Evolutionary conservation across 1,284 basidiomycete genomes (phyloP).

Genomic region (Farysia itapuensis): DNA sequence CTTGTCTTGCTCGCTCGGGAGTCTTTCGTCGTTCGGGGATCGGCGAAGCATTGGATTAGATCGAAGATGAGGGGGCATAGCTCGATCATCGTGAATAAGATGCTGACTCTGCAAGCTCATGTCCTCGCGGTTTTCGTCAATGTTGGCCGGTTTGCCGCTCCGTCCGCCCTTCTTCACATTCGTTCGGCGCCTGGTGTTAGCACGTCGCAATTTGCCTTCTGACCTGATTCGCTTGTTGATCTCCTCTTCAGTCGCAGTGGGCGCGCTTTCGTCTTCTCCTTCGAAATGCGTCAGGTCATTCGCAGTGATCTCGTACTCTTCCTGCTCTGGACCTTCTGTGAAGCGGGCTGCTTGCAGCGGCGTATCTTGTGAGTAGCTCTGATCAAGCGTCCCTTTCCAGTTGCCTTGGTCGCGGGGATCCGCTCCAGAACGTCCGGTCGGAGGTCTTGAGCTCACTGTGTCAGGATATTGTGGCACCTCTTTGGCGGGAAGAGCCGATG

Average conservation of each 20-base stretch:
- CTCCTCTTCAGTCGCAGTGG: constrained; percentile 68
- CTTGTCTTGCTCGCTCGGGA: neutral
- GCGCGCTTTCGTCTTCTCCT: constrained; percentile 69
- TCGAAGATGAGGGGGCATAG: neutral
- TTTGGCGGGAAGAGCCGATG: constrained; percentile 11
- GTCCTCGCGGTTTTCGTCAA: constrained; percentile 15
- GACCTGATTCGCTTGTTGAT: constrained; percentile 69
- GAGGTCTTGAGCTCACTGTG: constrained; percentile 7
- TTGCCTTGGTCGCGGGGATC: neutral
- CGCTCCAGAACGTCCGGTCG: too few relatives aligned
- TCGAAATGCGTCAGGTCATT: constrained; percentile 79
- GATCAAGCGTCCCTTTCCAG: neutral
- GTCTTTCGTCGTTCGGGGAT: neutral
- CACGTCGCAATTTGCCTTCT: constrained; percentile 71
- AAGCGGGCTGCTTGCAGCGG: constrained; percentile 29
- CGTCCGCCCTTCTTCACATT: constrained; percentile 31
- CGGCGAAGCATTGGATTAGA: too few relatives aligned
- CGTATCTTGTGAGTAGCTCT: neutral
- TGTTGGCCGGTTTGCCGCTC: constrained; percentile 9
- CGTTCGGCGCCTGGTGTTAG: constrained; percentile 60
- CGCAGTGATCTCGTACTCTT: constrained; percentile 64
- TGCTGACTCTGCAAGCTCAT: constrained; percentile 27
- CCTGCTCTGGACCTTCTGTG: constrained; percentile 62
- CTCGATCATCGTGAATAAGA: constrained; percentile 35
- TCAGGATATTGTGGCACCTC: constrained; percentile 3